phyloP scores from a whole-genome alignment of 2,329 filamentous ascomycete genomes.

The Diaporthe sp. region DNA sequence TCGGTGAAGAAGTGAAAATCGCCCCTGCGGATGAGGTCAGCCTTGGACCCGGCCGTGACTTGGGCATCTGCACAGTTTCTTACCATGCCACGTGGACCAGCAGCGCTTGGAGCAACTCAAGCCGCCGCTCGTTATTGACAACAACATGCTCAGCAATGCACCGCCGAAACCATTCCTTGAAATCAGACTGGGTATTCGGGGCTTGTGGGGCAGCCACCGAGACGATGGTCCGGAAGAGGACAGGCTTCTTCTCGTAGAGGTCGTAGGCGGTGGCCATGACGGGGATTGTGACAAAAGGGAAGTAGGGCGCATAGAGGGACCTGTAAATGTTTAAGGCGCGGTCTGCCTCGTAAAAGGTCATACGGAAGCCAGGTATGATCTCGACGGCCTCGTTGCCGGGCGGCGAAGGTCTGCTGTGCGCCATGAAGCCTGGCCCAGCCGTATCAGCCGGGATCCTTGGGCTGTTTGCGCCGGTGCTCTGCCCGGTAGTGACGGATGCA shows the following conservation, averaged over 20 bases:
- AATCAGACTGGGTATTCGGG: conserved; percentile 44
- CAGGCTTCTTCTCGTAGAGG: conserved; percentile 45
- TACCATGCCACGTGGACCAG: conserved; percentile 52
- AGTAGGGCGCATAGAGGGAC: conserved; percentile 45
- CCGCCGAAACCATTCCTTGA: conserved; percentile 49
- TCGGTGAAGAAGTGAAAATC: conserved; percentile 53
- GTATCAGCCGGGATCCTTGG: not conserved
- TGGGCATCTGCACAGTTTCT: conserved; percentile 2
- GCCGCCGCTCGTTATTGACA: conserved; percentile 47
- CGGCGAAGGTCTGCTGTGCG: not conserved
- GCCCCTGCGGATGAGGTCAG: conserved; percentile 42
- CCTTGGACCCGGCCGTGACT: not conserved
- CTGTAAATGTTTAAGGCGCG: conserved; percentile 47
- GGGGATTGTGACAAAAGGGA: conserved; percentile 51
- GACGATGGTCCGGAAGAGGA: conserved; percentile 53
- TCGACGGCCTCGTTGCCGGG: conserved; percentile 38
- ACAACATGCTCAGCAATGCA: conserved; percentile 51
- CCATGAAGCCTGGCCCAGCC: conserved; percentile 6
- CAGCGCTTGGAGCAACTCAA: conserved; percentile 52
- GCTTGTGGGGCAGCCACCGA: conserved; percentile 46
- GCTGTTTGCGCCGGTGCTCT: not conserved
- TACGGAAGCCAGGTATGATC: conserved; percentile 48
- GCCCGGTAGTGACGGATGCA: conserved; percentile 6
- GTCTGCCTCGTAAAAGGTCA: conserved; percentile 47
- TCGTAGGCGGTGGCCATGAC: conserved; percentile 40